phyloP scores from a whole-genome alignment of 1,284 basidiomycete genomes.

The Cryptococcus wingfieldii region DNA sequence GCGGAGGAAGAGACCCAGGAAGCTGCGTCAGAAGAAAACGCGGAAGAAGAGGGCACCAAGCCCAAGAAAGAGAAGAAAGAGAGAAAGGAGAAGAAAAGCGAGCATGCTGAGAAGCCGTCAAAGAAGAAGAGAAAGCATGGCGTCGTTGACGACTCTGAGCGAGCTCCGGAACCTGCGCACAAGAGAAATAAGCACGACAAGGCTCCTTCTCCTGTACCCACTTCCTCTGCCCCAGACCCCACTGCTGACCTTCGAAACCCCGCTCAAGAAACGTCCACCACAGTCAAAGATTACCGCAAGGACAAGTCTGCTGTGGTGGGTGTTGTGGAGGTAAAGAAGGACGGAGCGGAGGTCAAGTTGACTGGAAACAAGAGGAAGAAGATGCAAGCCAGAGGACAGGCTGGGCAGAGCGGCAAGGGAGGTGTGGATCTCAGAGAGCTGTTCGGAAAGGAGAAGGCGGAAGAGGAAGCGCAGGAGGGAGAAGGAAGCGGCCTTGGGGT shows the following conservation, averaged over 20 bases:
- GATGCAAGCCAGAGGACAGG: conserved; percentile 12
- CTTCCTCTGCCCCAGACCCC: background rate
- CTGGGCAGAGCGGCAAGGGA: conserved; percentile 5
- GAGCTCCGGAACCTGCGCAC: background rate
- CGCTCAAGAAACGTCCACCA: background rate
- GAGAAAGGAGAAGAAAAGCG: conserved; percentile 6
- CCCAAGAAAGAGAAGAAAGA: conserved; percentile 2
- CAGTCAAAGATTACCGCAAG: background rate
- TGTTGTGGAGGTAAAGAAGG: conserved; percentile 22
- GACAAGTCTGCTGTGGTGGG: conserved; percentile 27
- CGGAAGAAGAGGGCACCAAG: background rate
- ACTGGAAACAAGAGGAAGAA: conserved; percentile 18
- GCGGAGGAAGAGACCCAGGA: background rate
- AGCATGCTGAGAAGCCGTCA: conserved; percentile 1
- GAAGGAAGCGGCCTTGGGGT: conserved; percentile 18
- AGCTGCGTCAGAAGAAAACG: conserved; percentile 1
- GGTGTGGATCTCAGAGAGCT: conserved; percentile 19
- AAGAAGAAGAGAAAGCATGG: conserved; percentile 5
- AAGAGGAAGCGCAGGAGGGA: background rate
- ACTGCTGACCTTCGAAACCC: background rate
- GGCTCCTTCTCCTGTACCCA: background rate
- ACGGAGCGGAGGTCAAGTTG: conserved; percentile 10
- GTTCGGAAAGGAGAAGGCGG: conserved; percentile 6
- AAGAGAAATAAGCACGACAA: background rate
- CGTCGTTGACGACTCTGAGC: background rate